phyloP scores from a whole-genome alignment of 768 basidiomycete genomes.

The Hemileccinum impolitum region DNA sequence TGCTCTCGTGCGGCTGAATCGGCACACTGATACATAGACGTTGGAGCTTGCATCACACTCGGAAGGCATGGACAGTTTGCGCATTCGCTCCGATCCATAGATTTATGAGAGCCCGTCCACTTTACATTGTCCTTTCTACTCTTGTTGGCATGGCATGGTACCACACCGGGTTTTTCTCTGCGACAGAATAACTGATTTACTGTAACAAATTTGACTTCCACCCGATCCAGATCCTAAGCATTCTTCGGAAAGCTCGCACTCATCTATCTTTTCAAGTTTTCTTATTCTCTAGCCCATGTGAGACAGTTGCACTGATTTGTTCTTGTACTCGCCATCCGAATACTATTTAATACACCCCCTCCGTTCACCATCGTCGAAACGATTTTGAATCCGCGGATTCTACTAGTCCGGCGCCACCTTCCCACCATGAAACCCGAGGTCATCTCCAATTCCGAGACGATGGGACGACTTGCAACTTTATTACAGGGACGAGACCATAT shows the following conservation, averaged over 20 bases:
- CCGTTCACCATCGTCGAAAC: neutral
- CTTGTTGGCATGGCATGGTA: constrained; percentile 8
- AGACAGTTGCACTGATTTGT: neutral
- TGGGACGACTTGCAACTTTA: too few species aligned
- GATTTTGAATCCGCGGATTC: neutral
- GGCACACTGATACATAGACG: constrained; percentile 13
- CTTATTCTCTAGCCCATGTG: neutral
- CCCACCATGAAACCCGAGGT: too few species aligned
- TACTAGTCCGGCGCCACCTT: too few species aligned
- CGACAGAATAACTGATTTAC: constrained; percentile 9
- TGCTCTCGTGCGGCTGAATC: constrained; percentile 7
- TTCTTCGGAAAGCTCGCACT: neutral
- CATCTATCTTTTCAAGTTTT: neutral
- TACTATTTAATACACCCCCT: constrained; percentile 2
- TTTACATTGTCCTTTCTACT: constrained; percentile 16
- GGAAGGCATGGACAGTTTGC: constrained; percentile 20
- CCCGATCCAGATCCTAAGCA: constrained; percentile 1
- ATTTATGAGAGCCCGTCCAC: constrained; percentile 18
- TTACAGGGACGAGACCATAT: too few species aligned
- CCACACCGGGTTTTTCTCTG: constrained; percentile 3
- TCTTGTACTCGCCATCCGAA: constrained; percentile 3
- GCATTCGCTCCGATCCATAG: constrained; percentile 19
- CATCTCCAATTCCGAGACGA: too few species aligned
- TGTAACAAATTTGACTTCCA: constrained; percentile 10
- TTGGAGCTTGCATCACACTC: constrained; percentile 15